Conservation (phyloP, 2,329 filamentous ascomycete species). For the Niveomyces coronatus region DNA sequence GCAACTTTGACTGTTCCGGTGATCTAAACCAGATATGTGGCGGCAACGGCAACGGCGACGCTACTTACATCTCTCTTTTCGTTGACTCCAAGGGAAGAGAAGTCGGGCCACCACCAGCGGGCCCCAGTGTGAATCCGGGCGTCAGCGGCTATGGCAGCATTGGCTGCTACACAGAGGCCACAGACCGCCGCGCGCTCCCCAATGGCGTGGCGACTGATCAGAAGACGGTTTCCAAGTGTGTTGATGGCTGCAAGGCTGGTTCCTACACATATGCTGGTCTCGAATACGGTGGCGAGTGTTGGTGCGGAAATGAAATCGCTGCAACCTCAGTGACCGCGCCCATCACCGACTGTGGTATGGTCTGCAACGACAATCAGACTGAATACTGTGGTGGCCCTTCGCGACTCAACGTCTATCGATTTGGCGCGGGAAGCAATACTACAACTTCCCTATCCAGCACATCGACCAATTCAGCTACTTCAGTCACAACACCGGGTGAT, state of each 20-base stretch:
- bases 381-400: conserved; percentile 26
- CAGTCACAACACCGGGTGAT: conserved; percentile 1
- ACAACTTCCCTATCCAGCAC: background rate
- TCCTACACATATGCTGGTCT: conserved; percentile 24
- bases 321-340: conserved; percentile 20
- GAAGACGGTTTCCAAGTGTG: conserved; percentile 24
- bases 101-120: conserved; percentile 12
- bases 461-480: background rate
- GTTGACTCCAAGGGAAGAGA: conserved; percentile 21
- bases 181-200: conserved; percentile 21
- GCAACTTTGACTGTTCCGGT: conserved; percentile 41
- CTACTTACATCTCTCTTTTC: conserved; percentile 39
- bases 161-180: conserved; percentile 29
- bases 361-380: conserved; percentile 25
- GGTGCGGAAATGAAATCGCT: conserved; percentile 23
- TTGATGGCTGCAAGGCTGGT: conserved; percentile 20
- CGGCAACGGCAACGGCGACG: conserved; percentile 32
- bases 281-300: conserved; percentile 32
- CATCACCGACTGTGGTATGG: conserved; percentile 23
- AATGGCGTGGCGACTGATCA: conserved; percentile 15
- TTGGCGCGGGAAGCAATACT: conserved; percentile 9
- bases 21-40: conserved; percentile 42
- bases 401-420: conserved; percentile 26
- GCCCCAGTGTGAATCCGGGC: conserved; percentile 28
- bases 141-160: conserved; percentile 25